Evolutionary conservation across 495 filamentous ascomycete genomes (phyloP).

Genomic region (Aspergillus incahuasiensis): DNA sequence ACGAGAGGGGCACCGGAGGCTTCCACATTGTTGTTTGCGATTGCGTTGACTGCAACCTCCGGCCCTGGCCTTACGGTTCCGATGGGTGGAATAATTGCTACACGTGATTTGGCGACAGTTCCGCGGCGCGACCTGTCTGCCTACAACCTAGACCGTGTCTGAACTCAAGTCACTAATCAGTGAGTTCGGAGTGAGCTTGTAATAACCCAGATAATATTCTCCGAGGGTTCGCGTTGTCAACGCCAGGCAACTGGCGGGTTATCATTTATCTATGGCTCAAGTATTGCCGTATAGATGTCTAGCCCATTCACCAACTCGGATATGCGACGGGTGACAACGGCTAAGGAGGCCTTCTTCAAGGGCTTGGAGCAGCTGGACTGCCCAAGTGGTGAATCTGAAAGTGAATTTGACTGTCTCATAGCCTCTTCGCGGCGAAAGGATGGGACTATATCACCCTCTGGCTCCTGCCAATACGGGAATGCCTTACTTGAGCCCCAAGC

Average conservation of each 20-base stretch:
- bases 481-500: conserved; percentile 1
- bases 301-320: conserved; percentile 16
- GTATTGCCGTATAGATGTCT: conserved; percentile 8
- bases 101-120: conserved; percentile 38
- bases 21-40: conserved; percentile 31
- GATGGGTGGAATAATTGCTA: conserved; percentile 13
- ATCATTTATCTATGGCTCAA: conserved; percentile 16
- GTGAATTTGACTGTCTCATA: conserved; percentile 12
- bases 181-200: background rate
- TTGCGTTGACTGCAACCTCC: background rate
- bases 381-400: conserved; percentile 28
- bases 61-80: background rate
- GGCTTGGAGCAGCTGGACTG: conserved; percentile 44
- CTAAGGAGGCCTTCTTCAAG: conserved; percentile 43
- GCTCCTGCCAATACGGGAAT: background rate
- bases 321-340: conserved; percentile 20
- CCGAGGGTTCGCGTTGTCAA: background rate
- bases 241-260: background rate
- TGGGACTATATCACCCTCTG: background rate
- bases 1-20: conserved; percentile 15
- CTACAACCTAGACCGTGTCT: conserved; percentile 13
- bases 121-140: conserved; percentile 26
- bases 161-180: background rate
- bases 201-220: background rate
- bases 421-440: background rate